These are phyloP conservation scores for Prunus salicina DNA, from an alignment of 306 rosid species.

Conservation along the genomic window DNA sequence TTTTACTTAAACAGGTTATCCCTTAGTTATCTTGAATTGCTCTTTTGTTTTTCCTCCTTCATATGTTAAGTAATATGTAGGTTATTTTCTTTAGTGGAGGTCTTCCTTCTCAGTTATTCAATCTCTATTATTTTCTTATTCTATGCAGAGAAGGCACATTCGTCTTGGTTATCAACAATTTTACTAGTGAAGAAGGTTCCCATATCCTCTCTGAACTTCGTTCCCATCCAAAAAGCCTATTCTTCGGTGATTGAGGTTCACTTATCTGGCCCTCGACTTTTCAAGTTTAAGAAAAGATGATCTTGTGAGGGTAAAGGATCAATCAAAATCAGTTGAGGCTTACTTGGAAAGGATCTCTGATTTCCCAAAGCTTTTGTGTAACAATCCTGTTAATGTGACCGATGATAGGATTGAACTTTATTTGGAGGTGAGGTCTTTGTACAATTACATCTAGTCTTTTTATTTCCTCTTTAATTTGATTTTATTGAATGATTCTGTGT, in stretches of 20 bases:
- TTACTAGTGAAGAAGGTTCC: slow-evolving; percentile 53
- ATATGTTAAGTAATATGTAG: background rate
- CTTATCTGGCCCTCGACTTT: slow-evolving; percentile 72
- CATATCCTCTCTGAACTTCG: slow-evolving; percentile 62
- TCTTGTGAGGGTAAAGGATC: slow-evolving; percentile 42
- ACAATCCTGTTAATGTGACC: slow-evolving; percentile 68
- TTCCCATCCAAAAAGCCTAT: slow-evolving; percentile 73
- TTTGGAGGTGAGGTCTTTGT: slow-evolving; percentile 66
- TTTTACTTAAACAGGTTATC: slow-evolving; percentile 71
- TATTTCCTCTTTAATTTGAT: background rate
- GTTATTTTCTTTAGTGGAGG: background rate
- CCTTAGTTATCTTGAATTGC: slow-evolving; percentile 6
- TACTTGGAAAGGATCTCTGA: slow-evolving; percentile 75
- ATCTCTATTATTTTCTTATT: slow-evolving; percentile 22
- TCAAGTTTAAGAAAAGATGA: slow-evolving; percentile 54
- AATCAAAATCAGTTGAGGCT: slow-evolving; percentile 48
- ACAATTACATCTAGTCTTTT: slow-evolving; percentile 5
- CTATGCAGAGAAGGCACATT: slow-evolving; percentile 68
- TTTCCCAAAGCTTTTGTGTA: slow-evolving; percentile 76
- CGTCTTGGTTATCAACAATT: slow-evolving; percentile 67
- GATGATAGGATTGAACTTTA: slow-evolving; percentile 92
- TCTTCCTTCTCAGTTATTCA: slow-evolving; percentile 13
- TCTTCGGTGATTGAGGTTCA: slow-evolving; percentile 85
- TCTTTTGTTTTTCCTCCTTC: background rate
- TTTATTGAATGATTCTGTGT: slow-evolving; percentile 5